Conservation (phyloP, 306 rosid genomes). For the Erythrophleum fordii region DNA sequence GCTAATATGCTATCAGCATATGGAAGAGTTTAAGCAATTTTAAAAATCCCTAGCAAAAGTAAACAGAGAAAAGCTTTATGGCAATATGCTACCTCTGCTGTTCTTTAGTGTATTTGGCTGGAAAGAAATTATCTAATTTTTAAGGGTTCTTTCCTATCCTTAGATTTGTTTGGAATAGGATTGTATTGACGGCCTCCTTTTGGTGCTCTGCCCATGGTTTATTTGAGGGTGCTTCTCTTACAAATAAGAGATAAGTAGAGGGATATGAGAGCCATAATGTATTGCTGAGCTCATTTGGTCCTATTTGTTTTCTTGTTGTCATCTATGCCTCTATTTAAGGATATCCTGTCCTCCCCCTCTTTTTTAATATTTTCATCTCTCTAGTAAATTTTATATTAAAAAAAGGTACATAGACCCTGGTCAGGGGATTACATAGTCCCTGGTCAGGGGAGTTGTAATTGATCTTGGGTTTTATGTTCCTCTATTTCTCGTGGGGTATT, state of each 20-base stretch:
- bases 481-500: not conserved
- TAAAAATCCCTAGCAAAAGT: too few relatives aligned
- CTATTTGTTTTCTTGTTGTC: not conserved
- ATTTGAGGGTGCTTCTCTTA: not conserved
- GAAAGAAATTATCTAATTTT: not conserved
- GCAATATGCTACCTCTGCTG: too few relatives aligned
- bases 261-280: not conserved
- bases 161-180: not conserved
- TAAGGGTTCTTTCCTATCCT: not conserved
- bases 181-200: not conserved
- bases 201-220: not conserved
- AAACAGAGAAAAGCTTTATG: too few relatives aligned
- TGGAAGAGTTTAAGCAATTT: too few relatives aligned
- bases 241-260: not conserved
- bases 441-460: not conserved
- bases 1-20: not conserved
- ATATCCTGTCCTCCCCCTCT: not conserved
- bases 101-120: not conserved
- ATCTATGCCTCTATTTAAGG: not conserved
- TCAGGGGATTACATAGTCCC: not conserved
- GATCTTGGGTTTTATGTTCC: not conserved
- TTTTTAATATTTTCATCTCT: not conserved
- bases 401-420: not conserved
- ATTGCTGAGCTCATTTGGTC: not conserved
- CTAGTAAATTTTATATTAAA: not conserved